A percentile compares a stretch with the other conserved stretches of the same genome.
Conservation (phyloP, 192 early-diverging fungal species). For the Linnemannia hyalina region DNA sequence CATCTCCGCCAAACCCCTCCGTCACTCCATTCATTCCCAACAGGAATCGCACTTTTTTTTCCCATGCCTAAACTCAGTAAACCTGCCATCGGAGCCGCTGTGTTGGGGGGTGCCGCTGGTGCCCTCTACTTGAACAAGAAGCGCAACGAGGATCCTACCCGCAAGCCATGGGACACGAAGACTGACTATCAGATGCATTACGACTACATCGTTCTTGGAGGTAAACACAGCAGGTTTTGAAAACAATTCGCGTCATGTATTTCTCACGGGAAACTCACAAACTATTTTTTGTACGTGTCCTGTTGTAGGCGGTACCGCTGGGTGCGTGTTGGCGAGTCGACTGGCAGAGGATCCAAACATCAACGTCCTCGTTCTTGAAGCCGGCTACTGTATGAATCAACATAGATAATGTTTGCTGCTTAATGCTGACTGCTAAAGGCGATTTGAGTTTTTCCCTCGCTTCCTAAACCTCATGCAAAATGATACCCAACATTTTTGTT, state of each 20-base stretch:
- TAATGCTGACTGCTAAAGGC: neutral
- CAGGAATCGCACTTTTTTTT: neutral
- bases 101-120: constrained; percentile 15
- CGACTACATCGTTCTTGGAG: constrained; percentile 47
- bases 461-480: no score
- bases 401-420: neutral
- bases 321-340: constrained; percentile 52
- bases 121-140: constrained; percentile 25
- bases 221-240: neutral
- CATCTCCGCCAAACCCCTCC: neutral
- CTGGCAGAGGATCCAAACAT: constrained; percentile 42
- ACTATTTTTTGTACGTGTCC: neutral
- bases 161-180: constrained; percentile 32
- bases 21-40: neutral
- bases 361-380: constrained; percentile 43
- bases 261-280: neutral
- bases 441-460: neutral
- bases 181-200: constrained; percentile 24
- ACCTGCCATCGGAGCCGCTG: constrained; percentile 12
- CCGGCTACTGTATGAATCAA: constrained; percentile 36
- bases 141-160: constrained; percentile 32
- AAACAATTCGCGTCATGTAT: neutral
- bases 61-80: constrained; percentile 29
- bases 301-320: constrained; percentile 46
- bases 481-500: neutral